Evolutionary conservation across 495 filamentous ascomycete genomes (phyloP), one percentile per base, ranked within the genome.

Genomic region (Penicillium cinerascens): DNA sequence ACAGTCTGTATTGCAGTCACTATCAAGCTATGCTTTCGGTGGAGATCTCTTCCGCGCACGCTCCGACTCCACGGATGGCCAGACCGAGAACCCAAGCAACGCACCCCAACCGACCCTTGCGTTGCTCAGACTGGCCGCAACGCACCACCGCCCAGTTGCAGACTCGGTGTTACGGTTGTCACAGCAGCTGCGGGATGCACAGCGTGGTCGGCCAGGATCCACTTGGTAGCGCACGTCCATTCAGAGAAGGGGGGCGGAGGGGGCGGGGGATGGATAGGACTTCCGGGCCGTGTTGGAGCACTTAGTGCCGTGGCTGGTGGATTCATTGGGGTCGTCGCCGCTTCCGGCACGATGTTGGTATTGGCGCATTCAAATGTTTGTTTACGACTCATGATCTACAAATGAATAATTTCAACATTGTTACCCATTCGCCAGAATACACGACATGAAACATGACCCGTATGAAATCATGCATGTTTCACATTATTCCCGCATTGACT

Each of bases 61-160:
- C 15, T 21, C 36, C 22, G 22, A 23, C 22, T 23, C 22, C 22
- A 23, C 22, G 6, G 6, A 23, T 23, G 22, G 8, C 11, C 29
- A 33, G 8, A 11, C 6, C 8, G 29, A 33, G 29, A 33, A 11
- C 2, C 2, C 10, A 1, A 11, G 1, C 11, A 10, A 33, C 11
- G 29, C 29, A 13, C 55, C 59, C 15, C 29, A 27, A 15, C 55
- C 52, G 22, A 57, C 56, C 20, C 47, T 62, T 47, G 52, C 51
- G 23, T 49, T 56, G 48, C 42, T 67, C 18, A 58, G 61, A 11
- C 44, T 51, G 25, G 61, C 58, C n/a, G 53, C 58, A 29, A 55
- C 54, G 38, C 58, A 58, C 29, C 62, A 65, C 42, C 56, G 54
- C 35, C 52, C 51, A 18, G 59, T 65, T 6, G 59, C 59, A 23